Conservation (phyloP, 2,329 filamentous ascomycete genomes). For the Zasmidium citrigriseum region DNA sequence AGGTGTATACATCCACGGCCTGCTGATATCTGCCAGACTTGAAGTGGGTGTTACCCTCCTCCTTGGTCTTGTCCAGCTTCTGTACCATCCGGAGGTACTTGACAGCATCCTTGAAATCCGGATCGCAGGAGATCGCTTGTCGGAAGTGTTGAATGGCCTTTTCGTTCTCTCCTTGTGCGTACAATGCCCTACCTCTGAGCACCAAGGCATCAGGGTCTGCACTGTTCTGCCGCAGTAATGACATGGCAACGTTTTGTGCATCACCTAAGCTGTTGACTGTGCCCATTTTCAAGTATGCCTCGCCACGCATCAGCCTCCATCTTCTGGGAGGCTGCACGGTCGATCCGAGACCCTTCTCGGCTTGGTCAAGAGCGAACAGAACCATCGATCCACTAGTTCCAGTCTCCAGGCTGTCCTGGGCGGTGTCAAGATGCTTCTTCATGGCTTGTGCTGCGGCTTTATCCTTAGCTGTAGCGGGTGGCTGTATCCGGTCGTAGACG, state of each 20-base stretch:
- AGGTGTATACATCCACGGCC: constrained; percentile 81
- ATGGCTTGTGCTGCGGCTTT: constrained; percentile 80
- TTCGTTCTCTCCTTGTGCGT: constrained; percentile 89
- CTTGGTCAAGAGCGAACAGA: constrained; percentile 86
- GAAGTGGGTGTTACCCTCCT: constrained; percentile 88
- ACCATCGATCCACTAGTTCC: constrained; percentile 88
- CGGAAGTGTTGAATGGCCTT: constrained; percentile 92
- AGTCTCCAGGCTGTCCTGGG: constrained; percentile 72
- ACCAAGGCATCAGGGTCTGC: constrained; percentile 93
- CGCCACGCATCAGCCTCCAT: constrained; percentile 90
- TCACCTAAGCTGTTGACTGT: constrained; percentile 86
- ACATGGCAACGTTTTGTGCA: constrained; percentile 90
- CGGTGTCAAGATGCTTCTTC: constrained; percentile 77
- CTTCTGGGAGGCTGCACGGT: constrained; percentile 82
- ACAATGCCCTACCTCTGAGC: constrained; percentile 81
- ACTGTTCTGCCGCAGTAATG: constrained; percentile 78
- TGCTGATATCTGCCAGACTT: constrained; percentile 78
- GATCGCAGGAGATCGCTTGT: constrained; percentile 85
- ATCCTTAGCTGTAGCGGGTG: constrained; percentile 81
- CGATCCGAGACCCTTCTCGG: constrained; percentile 74
- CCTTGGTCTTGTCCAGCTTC: constrained; percentile 89
- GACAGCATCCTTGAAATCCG: constrained; percentile 84
- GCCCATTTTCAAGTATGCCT: constrained; percentile 91
- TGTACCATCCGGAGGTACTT: constrained; percentile 88
- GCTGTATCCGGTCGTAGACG: constrained; percentile 77